Percentiles rank a stretch among this genome's conserved stretches.
Evolutionary conservation across 371 early-diverging fungal genomes (phyloP).

Genomic region (Dinochytrium kinnereticum): DNA sequence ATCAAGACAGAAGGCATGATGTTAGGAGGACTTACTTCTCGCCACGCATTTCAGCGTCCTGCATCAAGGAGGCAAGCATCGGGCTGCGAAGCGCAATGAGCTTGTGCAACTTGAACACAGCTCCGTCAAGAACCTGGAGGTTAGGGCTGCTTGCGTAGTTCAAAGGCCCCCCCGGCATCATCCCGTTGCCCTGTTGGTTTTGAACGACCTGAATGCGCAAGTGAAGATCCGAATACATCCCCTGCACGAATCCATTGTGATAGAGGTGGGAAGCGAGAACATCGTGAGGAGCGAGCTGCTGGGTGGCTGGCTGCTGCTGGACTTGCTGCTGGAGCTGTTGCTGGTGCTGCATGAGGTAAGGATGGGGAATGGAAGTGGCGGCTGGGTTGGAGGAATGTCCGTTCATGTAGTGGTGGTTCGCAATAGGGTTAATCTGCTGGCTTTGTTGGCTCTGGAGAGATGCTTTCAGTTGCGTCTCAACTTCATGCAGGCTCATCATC

Average conservation of each 20-base stretch:
- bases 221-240: constrained; percentile 49
- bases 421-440: background rate
- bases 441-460: background rate
- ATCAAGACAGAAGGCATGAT: background rate
- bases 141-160: constrained; percentile 11
- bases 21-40: constrained; percentile 24
- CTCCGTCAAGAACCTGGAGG: constrained; percentile 31
- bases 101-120: constrained; percentile 54
- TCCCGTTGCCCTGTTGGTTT: constrained; percentile 7
- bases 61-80: constrained; percentile 43
- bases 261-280: constrained; percentile 52
- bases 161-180: background rate
- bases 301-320: constrained; percentile 1
- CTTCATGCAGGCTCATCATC: constrained; percentile 22
- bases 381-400: background rate
- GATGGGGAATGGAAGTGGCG: background rate
- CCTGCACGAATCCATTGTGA: constrained; percentile 49
- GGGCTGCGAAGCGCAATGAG: constrained; percentile 55
- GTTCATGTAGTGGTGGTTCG: constrained; percentile 10
- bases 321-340: constrained; percentile 16
- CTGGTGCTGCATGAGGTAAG: constrained; percentile 21
- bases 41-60: constrained; percentile 40
- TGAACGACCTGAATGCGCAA: constrained; percentile 37
- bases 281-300: constrained; percentile 42
- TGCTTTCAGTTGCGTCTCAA: constrained; percentile 15